phyloP scores from a whole-genome alignment of 495 filamentous ascomycete genomes.

The Penicillium desertorum region DNA sequence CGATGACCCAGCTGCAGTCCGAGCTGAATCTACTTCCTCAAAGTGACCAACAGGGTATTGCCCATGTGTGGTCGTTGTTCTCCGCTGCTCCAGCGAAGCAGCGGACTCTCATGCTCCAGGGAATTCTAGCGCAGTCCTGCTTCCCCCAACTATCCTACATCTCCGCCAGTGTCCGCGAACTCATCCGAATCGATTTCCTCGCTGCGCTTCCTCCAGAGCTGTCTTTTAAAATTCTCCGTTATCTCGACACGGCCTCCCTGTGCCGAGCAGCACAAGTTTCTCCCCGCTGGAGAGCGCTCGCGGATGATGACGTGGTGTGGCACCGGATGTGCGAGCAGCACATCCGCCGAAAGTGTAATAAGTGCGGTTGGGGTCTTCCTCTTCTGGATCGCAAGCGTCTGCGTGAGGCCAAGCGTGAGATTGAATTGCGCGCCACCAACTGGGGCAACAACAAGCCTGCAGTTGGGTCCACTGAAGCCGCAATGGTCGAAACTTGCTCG shows the following conservation, averaged over 20 bases:
- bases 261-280: slow-evolving; percentile 98
- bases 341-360: slow-evolving; percentile 92
- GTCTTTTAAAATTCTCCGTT: slow-evolving; percentile 88
- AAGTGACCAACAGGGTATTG: slow-evolving; percentile 87
- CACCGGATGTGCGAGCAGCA: slow-evolving; percentile 99
- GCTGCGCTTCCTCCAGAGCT: slow-evolving; percentile 85
- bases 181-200: slow-evolving; percentile 95
- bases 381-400: slow-evolving; percentile 84
- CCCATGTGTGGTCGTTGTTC: slow-evolving; percentile 94
- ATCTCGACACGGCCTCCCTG: slow-evolving; percentile 91
- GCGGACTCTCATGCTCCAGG: slow-evolving; percentile 90
- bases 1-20: slow-evolving; percentile 91
- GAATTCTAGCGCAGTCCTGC: slow-evolving; percentile 92
- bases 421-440: slow-evolving; percentile 65
- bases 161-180: slow-evolving; percentile 79
- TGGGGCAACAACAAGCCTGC: slow-evolving; percentile 41
- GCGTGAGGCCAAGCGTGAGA: slow-evolving; percentile 81
- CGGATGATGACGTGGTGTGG: slow-evolving; percentile 97
- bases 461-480: slow-evolving; percentile 19
- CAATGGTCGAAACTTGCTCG: slow-evolving; percentile 22
- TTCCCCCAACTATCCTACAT: slow-evolving; percentile 95
- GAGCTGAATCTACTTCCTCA: slow-evolving; percentile 79
- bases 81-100: slow-evolving; percentile 93
- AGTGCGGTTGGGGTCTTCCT: slow-evolving; percentile 94
- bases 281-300: slow-evolving; percentile 77